Evolutionary conservation across 2,329 filamentous ascomycete genomes (phyloP).

Genomic region (Rhinocladiella similis): DNA sequence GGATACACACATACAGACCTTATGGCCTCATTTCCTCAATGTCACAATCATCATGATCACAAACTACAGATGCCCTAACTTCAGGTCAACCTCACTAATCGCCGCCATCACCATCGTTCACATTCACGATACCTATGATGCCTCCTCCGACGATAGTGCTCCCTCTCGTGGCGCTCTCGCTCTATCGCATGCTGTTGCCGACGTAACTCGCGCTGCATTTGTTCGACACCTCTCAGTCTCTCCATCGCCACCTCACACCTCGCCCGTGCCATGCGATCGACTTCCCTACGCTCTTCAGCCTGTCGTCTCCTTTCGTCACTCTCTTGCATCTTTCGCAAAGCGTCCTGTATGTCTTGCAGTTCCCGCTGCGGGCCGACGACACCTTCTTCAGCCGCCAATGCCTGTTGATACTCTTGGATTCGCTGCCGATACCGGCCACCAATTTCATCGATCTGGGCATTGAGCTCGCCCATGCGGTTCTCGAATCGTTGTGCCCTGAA

Average conservation of each 20-base stretch:
- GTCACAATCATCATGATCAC: not conserved
- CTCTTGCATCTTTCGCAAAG: too few species aligned
- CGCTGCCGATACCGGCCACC: not conserved
- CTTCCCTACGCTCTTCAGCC: not conserved
- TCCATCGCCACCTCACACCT: not conserved
- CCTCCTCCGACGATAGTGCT: not conserved
- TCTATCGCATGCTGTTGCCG: not conserved
- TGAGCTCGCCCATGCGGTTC: conserved; percentile 2
- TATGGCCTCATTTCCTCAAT: not conserved
- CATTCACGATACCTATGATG: not conserved
- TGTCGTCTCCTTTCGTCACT: not conserved
- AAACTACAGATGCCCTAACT: not conserved
- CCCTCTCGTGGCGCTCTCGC: not conserved
- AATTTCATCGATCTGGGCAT: conserved; percentile 7
- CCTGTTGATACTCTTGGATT: conserved; percentile 2
- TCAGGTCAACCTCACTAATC: not conserved
- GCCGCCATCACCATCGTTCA: not conserved
- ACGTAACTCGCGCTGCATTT: not conserved
- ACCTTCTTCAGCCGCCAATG: not conserved
- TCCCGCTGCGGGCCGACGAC: not conserved
- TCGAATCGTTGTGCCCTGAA: conserved; percentile 2
- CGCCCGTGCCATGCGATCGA: not conserved
- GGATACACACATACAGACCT: too few species aligned
- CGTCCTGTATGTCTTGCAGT: too few species aligned
- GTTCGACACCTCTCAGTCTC: not conserved